Evolutionary conservation across 495 filamentous ascomycete species (phyloP), one percentile per base, ranked within the genome.

Genomic region (Penicillium mononematosum): DNA sequence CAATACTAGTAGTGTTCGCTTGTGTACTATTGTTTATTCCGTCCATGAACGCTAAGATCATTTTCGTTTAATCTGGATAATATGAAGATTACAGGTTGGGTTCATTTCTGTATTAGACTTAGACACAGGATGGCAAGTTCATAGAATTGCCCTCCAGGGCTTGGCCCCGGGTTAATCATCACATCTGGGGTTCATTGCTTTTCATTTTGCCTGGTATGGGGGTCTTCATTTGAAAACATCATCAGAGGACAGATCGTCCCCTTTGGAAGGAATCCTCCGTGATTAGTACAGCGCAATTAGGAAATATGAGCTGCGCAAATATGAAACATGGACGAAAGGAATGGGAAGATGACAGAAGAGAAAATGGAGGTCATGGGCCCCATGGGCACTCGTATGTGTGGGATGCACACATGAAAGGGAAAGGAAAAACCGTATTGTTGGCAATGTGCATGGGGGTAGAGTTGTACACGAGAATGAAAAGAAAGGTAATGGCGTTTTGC

Each of bases 221-320:
- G 46, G 53, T 48, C 55, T 64, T 64, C 55, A 52, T 58, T 34
- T 49, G 56, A 48, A 51, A 62, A 56, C 46, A 64, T 60, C 54
- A 58, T 61, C 55, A 61, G 45, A 47, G 52, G 51, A 46, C 53
- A 58, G 57, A 55, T 58, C 59, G 32, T 53, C 51, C 50, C 20
- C 19, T 51, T 31, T 31, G 46, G 34, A 49, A 45, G 39, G 39
- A 29, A 34, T 50, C 57, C 49, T 50, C 59, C 57, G 44, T 55
- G 55, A 62, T 47, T 69, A 62, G 58, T 64, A 66, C 55, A 65
- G 66, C 64, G 57, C 59, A 61, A 69, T 69, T 64, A 69, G 59
- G 45, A 44, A 24, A 62, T 65, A 65, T 67, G 56, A 53, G 47
- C 55, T 51, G 64, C 61, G 61, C 61, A 61, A 63, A 65, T 67